Evolutionary conservation across 257 asterid genomes (phyloP).

Genomic region (Solanum arcanum): DNA sequence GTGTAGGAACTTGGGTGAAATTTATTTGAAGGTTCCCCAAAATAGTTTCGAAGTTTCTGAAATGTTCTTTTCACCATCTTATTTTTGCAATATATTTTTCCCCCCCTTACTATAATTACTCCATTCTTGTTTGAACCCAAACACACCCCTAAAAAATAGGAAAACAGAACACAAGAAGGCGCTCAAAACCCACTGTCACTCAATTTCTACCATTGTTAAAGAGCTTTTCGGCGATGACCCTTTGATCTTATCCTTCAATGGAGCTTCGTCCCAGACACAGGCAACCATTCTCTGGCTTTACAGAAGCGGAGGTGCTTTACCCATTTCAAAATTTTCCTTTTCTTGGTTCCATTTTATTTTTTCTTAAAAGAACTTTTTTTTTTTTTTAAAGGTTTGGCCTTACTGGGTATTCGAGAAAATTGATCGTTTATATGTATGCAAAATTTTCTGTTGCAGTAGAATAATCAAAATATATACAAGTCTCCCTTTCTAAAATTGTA

Average conservation of each 20-base stretch:
- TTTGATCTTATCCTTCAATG: constrained; percentile 14
- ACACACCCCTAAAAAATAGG: not conserved
- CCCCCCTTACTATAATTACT: not conserved
- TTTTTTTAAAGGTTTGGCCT: not conserved
- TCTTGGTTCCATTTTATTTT: not conserved
- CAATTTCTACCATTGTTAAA: not conserved
- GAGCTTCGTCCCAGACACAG: constrained; percentile 65
- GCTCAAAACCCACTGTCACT: not conserved
- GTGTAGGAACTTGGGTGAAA: not conserved
- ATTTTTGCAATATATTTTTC: not conserved
- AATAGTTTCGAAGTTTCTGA: not conserved
- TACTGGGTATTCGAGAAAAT: not conserved
- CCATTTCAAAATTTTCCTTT: not conserved
- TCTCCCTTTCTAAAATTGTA: not conserved
- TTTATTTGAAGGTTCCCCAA: not conserved
- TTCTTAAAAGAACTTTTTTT: not conserved
- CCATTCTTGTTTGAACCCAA: not conserved
- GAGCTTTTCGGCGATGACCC: not conserved
- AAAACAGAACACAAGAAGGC: not conserved
- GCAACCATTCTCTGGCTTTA: constrained; percentile 46
- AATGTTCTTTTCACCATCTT: not conserved
- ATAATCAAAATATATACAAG: not conserved
- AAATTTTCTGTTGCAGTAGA: not conserved
- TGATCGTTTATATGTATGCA: not conserved
- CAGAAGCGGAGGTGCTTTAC: constrained; percentile 45